These are phyloP conservation scores for Quercus lobata DNA, from an alignment of 331 rosid genomes.

Conservation along the genomic window DNA sequence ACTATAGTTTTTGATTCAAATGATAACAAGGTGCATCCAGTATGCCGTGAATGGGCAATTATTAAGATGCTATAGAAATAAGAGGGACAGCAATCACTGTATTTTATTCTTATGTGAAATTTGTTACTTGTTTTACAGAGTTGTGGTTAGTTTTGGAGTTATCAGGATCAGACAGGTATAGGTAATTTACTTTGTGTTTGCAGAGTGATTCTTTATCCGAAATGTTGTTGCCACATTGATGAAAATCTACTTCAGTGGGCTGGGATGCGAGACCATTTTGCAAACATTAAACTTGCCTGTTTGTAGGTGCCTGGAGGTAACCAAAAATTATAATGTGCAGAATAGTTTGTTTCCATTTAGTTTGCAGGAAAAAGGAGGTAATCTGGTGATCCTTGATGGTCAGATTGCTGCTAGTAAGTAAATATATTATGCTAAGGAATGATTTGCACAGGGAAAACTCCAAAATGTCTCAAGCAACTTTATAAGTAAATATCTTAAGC, in stretches of 20 bases:
- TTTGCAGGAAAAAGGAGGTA: constrained; percentile 10
- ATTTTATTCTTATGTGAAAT: not conserved
- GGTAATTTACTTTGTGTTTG: constrained; percentile 23
- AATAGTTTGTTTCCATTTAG: constrained; percentile 3
- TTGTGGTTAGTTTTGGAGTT: constrained; percentile 25
- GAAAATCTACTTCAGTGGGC: constrained; percentile 18
- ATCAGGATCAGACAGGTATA: constrained; percentile 7
- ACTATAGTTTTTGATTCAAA: not conserved
- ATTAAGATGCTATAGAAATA: not conserved
- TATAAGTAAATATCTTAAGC: not conserved
- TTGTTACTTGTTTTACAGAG: constrained; percentile 12
- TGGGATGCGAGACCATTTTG: constrained; percentile 17
- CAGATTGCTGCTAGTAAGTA: constrained; percentile 17
- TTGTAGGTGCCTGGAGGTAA: constrained; percentile 34
- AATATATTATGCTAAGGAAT: not conserved
- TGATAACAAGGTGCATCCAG: constrained; percentile 12
- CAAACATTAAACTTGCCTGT: constrained; percentile 17
- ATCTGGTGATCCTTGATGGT: constrained; percentile 13
- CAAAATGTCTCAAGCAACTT: not conserved
- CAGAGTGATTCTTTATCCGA: constrained; percentile 14
- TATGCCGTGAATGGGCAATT: constrained; percentile 6
- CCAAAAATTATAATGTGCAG: constrained; percentile 24
- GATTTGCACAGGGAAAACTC: constrained; percentile 33
- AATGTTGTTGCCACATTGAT: constrained; percentile 15
- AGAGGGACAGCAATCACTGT: not conserved